Percentiles rank a stretch among this genome's conserved stretches.
Conservation (phyloP, 805 yeast species). For the Scheffersomyces lignosus region DNA sequence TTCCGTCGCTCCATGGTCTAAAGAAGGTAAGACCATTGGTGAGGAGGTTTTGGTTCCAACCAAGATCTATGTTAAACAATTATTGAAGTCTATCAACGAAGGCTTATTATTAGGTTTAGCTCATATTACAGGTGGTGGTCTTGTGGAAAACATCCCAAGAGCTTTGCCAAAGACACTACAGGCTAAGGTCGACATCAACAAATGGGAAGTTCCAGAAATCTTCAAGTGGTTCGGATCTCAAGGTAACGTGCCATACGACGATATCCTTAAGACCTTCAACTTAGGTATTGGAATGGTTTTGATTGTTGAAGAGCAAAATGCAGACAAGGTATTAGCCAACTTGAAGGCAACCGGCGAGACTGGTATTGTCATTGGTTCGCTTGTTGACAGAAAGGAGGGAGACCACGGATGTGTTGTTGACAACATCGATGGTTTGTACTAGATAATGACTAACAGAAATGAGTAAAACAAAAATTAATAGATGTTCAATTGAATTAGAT, state of each 20-base stretch:
- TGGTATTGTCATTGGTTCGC: conserved; percentile 53
- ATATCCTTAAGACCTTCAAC: conserved; percentile 87
- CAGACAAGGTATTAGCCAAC: conserved; percentile 50
- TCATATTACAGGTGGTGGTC: conserved; percentile 98
- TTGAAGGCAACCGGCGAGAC: conserved; percentile 70
- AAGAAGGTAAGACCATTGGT: conserved; percentile 68
- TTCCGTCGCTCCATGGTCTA: conserved; percentile 82
- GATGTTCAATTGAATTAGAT: too few relatives aligned
- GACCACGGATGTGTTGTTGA: conserved; percentile 65
- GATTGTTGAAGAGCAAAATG: conserved; percentile 72
- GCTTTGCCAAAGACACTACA: conserved; percentile 79
- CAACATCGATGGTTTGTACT: conserved; percentile 43
- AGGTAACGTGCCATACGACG: conserved; percentile 85
- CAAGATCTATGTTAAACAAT: conserved; percentile 88
- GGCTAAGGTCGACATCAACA: conserved; percentile 74
- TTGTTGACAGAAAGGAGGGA: conserved; percentile 37
- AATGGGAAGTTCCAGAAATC: conserved; percentile 85
- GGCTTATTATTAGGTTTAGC: conserved; percentile 83
- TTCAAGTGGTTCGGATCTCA: conserved; percentile 93
- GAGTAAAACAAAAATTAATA: too few relatives aligned
- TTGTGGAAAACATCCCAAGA: conserved; percentile 94
- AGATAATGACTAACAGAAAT: too few relatives aligned
- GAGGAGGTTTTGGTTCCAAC: conserved; percentile 88
- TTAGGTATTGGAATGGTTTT: conserved; percentile 97
- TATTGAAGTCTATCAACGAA: conserved; percentile 70